These are phyloP conservation scores for Phytopythium chamaehyphon DNA, from an alignment of 352 stramenopile species.

Conservation along the genomic window DNA sequence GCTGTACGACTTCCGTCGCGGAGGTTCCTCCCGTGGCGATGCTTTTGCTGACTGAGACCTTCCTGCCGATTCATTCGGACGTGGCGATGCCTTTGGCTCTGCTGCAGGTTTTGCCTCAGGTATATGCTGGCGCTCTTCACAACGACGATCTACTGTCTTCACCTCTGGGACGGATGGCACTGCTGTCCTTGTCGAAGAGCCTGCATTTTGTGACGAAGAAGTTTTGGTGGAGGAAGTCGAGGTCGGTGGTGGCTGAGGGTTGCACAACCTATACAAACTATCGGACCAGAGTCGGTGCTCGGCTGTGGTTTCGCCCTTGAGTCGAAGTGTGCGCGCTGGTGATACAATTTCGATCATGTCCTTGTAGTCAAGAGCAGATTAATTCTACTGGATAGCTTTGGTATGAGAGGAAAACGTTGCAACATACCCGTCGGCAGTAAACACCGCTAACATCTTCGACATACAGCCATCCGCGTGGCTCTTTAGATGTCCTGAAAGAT, in stretches of 20 bases:
- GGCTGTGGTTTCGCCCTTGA: constrained; percentile 74
- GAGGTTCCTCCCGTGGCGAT: neutral
- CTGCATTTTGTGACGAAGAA: neutral
- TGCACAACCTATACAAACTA: constrained; percentile 72
- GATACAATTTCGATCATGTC: constrained; percentile 85
- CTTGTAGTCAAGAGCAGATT: constrained; percentile 14
- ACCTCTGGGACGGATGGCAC: constrained; percentile 6
- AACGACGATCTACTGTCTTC: constrained; percentile 12
- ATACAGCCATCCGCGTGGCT: constrained; percentile 75
- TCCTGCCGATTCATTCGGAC: neutral
- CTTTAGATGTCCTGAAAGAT: constrained; percentile 60
- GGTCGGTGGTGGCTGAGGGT: constrained; percentile 24
- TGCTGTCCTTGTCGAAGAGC: constrained; percentile 6
- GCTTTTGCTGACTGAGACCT: neutral
- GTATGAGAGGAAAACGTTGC: no score
- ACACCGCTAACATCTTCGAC: constrained; percentile 72
- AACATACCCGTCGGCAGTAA: constrained; percentile 62
- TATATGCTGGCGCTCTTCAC: neutral
- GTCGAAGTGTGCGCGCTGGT: constrained; percentile 57
- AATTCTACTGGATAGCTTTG: no score
- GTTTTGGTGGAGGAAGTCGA: constrained; percentile 4
- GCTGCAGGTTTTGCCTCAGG: constrained; percentile 14
- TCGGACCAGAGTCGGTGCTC: constrained; percentile 81
- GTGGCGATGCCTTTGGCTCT: constrained; percentile 5
- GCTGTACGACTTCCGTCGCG: constrained; percentile 3